These are phyloP conservation scores for Diplodia corticola DNA, from an alignment of 2,329 filamentous ascomycete species.

Conservation along the genomic window DNA sequence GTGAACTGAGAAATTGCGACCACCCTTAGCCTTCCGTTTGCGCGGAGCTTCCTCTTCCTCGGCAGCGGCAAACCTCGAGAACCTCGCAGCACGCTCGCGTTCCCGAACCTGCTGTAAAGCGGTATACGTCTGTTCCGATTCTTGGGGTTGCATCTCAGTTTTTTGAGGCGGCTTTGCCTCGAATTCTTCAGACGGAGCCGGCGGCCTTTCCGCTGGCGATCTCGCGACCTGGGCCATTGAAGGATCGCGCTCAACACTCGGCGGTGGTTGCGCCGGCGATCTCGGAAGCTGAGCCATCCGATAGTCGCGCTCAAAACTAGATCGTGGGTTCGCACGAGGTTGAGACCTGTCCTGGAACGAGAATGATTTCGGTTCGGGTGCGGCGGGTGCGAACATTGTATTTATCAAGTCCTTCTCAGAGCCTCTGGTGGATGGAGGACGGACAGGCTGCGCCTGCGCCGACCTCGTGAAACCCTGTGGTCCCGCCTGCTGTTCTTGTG, in stretches of 20 bases:
- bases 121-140: neutral
- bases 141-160: neutral
- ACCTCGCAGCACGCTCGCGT: neutral
- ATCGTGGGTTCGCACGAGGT: neutral
- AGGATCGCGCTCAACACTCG: neutral
- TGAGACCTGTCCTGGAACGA: neutral
- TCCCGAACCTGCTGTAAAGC: neutral
- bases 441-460: neutral
- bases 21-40: constrained; percentile 24
- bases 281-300: neutral
- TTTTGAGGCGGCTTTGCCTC: too few species aligned
- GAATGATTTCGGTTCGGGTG: neutral
- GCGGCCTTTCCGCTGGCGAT: neutral
- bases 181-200: neutral
- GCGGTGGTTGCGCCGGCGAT: too few species aligned
- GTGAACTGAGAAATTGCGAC: constrained; percentile 20
- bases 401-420: neutral
- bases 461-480: neutral
- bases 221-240: neutral
- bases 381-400: neutral
- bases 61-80: constrained; percentile 25
- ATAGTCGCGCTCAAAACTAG: neutral
- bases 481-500: neutral
- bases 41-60: constrained; percentile 30
- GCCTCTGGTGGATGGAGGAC: neutral